These are phyloP conservation scores for Pelargonium citronellum DNA, from an alignment of 441 rosid species.

Conservation along the genomic window DNA sequence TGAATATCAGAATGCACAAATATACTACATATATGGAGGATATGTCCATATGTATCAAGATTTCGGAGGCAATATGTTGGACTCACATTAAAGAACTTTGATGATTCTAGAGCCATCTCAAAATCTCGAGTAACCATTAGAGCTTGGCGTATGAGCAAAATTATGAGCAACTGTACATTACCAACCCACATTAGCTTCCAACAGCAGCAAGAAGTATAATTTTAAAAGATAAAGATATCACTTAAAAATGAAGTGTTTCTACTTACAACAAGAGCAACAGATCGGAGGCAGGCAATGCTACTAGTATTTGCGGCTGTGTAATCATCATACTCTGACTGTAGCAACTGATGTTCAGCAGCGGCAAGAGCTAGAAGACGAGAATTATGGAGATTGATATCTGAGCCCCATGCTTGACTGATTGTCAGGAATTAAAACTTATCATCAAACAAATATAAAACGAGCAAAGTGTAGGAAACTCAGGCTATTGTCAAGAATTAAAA, in stretches of 20 bases:
- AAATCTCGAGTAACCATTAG: constrained; percentile 37
- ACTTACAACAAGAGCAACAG: constrained; percentile 51
- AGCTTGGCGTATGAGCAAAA: constrained; percentile 49
- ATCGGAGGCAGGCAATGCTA: constrained; percentile 54
- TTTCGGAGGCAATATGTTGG: background rate
- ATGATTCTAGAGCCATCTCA: constrained; percentile 39
- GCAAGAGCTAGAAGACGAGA: constrained; percentile 55
- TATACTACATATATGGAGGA: too few species aligned
- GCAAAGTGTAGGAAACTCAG: background rate
- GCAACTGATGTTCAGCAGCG: constrained; percentile 47
- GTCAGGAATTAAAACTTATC: background rate
- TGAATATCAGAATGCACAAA: too few species aligned
- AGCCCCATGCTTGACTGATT: constrained; percentile 56
- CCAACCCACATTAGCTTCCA: constrained; percentile 12
- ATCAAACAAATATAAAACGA: background rate
- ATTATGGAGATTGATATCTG: constrained; percentile 42
- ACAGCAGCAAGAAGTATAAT: background rate
- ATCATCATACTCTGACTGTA: constrained; percentile 51
- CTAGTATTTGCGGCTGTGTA: constrained; percentile 41
- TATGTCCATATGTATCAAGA: background rate
- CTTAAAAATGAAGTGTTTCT: background rate
- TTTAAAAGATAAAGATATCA: background rate
- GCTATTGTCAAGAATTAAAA: too few species aligned
- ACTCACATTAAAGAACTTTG: constrained; percentile 41
- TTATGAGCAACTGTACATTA: constrained; percentile 39